Percentiles rank a stretch among this genome's conserved stretches.
Evolutionary conservation across 495 filamentous ascomycete species (phyloP).

Genomic region (Aspergillus saccharolyticus): DNA sequence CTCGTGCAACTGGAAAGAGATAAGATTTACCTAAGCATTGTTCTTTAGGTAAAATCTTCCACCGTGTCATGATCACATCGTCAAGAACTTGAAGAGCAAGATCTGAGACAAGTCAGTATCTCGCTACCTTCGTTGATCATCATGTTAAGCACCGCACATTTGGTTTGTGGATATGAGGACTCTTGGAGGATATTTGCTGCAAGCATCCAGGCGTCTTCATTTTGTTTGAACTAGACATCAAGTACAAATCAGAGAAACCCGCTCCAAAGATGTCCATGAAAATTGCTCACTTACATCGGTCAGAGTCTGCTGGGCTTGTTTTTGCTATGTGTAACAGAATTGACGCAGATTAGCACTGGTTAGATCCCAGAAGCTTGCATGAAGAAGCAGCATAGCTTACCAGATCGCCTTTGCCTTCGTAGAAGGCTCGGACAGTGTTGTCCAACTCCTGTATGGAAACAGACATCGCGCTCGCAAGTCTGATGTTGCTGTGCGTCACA

Average conservation of each 20-base stretch:
- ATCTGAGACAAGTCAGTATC: slow-evolving; percentile 57
- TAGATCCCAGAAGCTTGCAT: not conserved
- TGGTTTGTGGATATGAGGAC: slow-evolving; percentile 88
- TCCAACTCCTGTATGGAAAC: slow-evolving; percentile 87
- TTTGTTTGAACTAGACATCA: slow-evolving; percentile 82
- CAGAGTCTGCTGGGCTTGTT: slow-evolving; percentile 86
- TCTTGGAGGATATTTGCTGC: slow-evolving; percentile 93
- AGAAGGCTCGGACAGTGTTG: slow-evolving; percentile 91
- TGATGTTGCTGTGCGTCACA: slow-evolving; percentile 30
- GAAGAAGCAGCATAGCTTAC: slow-evolving; percentile 48
- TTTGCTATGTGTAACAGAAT: slow-evolving; percentile 60
- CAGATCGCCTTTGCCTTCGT: slow-evolving; percentile 88
- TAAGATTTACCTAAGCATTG: slow-evolving; percentile 76
- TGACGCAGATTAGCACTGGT: not conserved
- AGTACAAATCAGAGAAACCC: slow-evolving; percentile 11
- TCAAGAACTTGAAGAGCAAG: slow-evolving; percentile 94
- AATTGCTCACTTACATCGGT: slow-evolving; percentile 69
- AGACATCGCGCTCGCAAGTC: slow-evolving; percentile 49
- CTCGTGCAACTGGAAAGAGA: not conserved
- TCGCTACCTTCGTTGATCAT: not conserved
- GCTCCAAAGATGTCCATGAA: not conserved
- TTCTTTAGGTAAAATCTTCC: slow-evolving; percentile 93
- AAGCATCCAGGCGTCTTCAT: slow-evolving; percentile 93
- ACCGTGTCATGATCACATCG: slow-evolving; percentile 97
- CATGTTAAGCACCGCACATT: slow-evolving; percentile 60